Evolutionary conservation across 306 rosid genomes (phyloP), one percentile per base, ranked within the genome.

Genomic region (Castanopsis chinensis): DNA sequence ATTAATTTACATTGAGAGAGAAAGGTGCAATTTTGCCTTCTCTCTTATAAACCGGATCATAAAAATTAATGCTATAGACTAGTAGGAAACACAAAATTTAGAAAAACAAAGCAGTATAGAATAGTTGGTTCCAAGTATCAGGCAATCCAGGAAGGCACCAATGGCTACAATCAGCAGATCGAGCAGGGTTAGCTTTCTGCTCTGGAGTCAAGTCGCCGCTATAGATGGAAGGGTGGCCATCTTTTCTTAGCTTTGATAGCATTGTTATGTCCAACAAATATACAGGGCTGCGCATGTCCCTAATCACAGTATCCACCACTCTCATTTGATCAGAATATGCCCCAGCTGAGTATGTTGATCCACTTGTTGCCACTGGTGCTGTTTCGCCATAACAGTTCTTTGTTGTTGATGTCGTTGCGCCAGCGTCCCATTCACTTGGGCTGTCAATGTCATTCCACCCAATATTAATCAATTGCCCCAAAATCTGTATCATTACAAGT

Each of bases 81-180:
- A 75, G 41, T 30, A 73, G 25, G 17, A 72, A 76, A 45, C 5
- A 70, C 61, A 77, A 74, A 28, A 57, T 18, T 81, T 55, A 92
- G 79, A 81, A 89, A 80, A 91, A 81, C 76, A 93, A 77, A 4
- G 92, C 76, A 61, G 98, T 87, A 45, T 90, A 90, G 79, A 95
- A 90, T 1, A 95, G 76, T 71, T 93, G 83, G 81, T 95, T 95
- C 98, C 97, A 96, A 78, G 97, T 88, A 86, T 96, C 98, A 45
- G 98, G 98, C 79, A 96, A 77, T 11, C 97, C 98, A 83, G 96
- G 97, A 78, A 96, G 96, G 82, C 99, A 93, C 99, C 98, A 96
- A 84, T 91, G 99, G 87, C 99, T 96, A 57, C 98, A 93, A 85
- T 91, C 99, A 14, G 98, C 92, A 0, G 97, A 89, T 67, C 83